Evolutionary conservation across 2,329 filamentous ascomycete species (phyloP).

Genomic region (Endoconidiophora laricicola): DNA sequence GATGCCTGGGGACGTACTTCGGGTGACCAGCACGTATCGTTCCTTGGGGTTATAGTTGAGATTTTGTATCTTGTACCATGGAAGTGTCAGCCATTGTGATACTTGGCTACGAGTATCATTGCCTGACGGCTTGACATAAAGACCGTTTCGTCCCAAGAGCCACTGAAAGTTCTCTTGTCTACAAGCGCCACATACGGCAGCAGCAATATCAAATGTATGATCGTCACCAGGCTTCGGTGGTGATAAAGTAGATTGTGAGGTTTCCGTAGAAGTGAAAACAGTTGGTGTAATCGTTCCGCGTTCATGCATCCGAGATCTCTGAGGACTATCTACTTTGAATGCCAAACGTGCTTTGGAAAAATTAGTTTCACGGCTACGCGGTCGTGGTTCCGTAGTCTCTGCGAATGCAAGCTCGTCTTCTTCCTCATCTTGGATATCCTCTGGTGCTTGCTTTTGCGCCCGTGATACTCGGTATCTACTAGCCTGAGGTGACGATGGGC

Average conservation of each 20-base stretch:
- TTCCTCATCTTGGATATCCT: neutral
- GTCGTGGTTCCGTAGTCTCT: neutral
- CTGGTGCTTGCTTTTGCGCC: neutral
- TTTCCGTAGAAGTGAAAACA: neutral
- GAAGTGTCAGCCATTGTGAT: neutral
- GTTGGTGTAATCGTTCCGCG: neutral
- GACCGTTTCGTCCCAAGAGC: neutral
- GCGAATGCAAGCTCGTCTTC: conserved; percentile 1
- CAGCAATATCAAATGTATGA: neutral
- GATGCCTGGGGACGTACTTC: neutral
- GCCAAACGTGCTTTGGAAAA: neutral
- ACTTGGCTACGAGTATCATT: too few relatives aligned
- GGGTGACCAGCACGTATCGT: neutral
- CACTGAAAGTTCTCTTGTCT: conserved; percentile 7
- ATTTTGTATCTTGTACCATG: neutral
- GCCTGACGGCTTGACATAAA: too few relatives aligned
- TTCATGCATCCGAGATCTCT: neutral
- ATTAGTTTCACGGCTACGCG: neutral
- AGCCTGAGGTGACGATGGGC: too few relatives aligned
- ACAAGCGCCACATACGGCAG: conserved; percentile 6
- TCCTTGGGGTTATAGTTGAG: conserved; percentile 2
- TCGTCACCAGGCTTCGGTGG: neutral
- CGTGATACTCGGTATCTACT: too few relatives aligned
- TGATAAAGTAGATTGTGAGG: neutral
- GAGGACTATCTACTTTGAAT: too few relatives aligned